These are phyloP conservation scores for Trichophyton benhamiae DNA, from an alignment of 2,329 filamentous ascomycete genomes.

Conservation along the genomic window DNA sequence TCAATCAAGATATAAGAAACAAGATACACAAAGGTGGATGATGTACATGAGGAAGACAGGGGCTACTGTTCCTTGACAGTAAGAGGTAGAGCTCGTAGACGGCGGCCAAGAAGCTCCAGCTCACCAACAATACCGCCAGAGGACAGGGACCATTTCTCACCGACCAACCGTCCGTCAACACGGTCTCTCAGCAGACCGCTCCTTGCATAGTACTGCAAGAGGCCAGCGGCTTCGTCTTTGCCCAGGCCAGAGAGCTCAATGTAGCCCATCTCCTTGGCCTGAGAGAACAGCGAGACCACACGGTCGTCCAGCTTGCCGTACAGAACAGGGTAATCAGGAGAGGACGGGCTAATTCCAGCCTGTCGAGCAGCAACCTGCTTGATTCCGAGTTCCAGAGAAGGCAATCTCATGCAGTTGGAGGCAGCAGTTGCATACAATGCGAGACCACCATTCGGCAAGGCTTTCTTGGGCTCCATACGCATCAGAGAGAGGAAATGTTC, in stretches of 20 bases:
- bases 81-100: slow-evolving; percentile 23
- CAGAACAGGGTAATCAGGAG: slow-evolving; percentile 35
- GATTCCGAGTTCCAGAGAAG: slow-evolving; percentile 58
- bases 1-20: background rate
- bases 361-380: slow-evolving; percentile 37
- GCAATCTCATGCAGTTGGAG: slow-evolving; percentile 54
- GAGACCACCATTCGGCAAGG: slow-evolving; percentile 60
- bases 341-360: slow-evolving; percentile 23
- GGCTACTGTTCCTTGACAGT: background rate
- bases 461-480: slow-evolving; percentile 19
- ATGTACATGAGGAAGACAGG: background rate
- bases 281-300: slow-evolving; percentile 35
- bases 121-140: slow-evolving; percentile 75
- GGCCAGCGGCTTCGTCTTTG: slow-evolving; percentile 59
- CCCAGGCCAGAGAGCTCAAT: slow-evolving; percentile 54
- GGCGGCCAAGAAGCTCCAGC: slow-evolving; percentile 57
- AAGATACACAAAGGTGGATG: background rate
- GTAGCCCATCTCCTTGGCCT: slow-evolving; percentile 32
- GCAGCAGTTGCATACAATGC: slow-evolving; percentile 62
- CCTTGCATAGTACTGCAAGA: slow-evolving; percentile 88
- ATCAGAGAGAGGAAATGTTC: slow-evolving; percentile 63
- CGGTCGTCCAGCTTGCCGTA: slow-evolving; percentile 42
- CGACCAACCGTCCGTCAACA: slow-evolving; percentile 58
- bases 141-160: slow-evolving; percentile 71
- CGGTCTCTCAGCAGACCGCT: slow-evolving; percentile 64